Evolutionary conservation across 2,329 filamentous ascomycete genomes (phyloP), one percentile per base, ranked within the genome.

Genomic region (Epichloe brachyelytri): DNA sequence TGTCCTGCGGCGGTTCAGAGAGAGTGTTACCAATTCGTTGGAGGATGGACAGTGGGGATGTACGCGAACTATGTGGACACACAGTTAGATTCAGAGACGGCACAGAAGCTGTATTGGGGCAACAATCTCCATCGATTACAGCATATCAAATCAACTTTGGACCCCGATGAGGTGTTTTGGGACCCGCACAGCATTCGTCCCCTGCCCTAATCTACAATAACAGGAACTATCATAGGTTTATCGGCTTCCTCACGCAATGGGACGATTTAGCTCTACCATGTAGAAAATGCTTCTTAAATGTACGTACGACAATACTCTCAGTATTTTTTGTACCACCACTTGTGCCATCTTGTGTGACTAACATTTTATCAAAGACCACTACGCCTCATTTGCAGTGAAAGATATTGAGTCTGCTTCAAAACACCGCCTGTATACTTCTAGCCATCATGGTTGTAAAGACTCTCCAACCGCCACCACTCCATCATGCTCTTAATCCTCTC

Each of bases 391-490:
- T 8, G 8, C 22, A 26, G 22, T 26, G 22, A 26, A 26, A 26
- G 22, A 26, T 26, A 2, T 26, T 26, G 7, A 2, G 22, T 7
- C 22, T 26, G 22, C 22, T 26, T 26, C 22, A 26, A 26, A 8
- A 2, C 22, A 26, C 7, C 22, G 22, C 22, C 22, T 26, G 22
- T 8, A 26, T 26, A 26, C 22, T 0, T 26, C 22, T 26, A 26
- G 22, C 22, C 6, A 26, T 26, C 22, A 8, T 8, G 6, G 22
- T 3, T 8, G 22, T 26, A 26, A 26, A 26, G 22, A 26, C 2
- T 65, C 67, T 83, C 80, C 19, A 78, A 73, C 46, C 59, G 60
- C 77, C 77, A 83, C 80, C 79, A 83, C 53, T 69, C 65, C 62
- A 73, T 72, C 62, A 83, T 79, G 46, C 66, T 57, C 51, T 62